A percentile compares a stretch with the other conserved stretches of the same genome.
Conservation (phyloP, 1,284 basidiomycete species). For the Peniophora sp. region DNA sequence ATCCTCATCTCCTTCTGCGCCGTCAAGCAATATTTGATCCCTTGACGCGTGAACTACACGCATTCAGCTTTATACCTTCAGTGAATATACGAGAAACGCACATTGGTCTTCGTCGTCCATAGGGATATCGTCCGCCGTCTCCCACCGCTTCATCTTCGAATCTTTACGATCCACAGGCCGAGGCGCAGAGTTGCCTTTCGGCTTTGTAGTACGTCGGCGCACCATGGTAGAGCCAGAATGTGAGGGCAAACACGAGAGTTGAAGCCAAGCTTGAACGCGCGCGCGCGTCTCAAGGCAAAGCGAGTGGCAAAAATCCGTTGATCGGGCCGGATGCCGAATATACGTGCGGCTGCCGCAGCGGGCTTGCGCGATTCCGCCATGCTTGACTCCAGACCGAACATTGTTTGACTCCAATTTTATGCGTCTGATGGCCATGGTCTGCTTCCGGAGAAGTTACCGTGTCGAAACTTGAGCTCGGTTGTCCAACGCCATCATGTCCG, state of each 20-base stretch:
- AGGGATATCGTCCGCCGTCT: conserved; percentile 56
- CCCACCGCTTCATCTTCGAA: conserved; percentile 53
- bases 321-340: too few species aligned
- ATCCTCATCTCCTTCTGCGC: conserved; percentile 29
- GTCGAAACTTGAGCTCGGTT: too few species aligned
- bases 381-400: too few species aligned
- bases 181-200: conserved; percentile 23
- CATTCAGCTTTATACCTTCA: conserved; percentile 1
- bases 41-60: conserved; percentile 55
- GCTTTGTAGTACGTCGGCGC: conserved; percentile 21
- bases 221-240: conserved; percentile 16
- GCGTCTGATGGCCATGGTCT: too few species aligned
- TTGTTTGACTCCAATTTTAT: too few species aligned
- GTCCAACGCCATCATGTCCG: too few species aligned
- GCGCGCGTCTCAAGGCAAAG: too few species aligned
- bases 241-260: neutral
- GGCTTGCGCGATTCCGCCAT: too few species aligned
- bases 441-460: too few species aligned
- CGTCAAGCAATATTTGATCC: conserved; percentile 76
- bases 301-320: too few species aligned
- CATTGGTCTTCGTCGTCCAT: conserved; percentile 73
- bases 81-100: conserved; percentile 25
- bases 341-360: too few species aligned
- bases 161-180: conserved; percentile 44
- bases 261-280: neutral